These are phyloP conservation scores for Berberis thunbergii DNA, from an alignment of 164 flowering plant species.

Conservation along the genomic window DNA sequence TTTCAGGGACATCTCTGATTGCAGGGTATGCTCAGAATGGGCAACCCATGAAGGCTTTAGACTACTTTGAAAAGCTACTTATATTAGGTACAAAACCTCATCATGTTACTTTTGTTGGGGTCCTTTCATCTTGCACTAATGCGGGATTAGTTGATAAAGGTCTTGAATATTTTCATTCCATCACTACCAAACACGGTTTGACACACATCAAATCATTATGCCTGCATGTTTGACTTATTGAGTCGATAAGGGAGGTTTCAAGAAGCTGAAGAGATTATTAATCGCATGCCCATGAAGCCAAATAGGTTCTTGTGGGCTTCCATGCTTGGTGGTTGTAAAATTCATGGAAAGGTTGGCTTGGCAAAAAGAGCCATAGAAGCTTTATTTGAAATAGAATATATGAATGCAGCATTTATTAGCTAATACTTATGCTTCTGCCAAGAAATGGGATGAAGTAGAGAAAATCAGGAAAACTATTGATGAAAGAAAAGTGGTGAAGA, in stretches of 20 bases:
- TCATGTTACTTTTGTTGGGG: constrained; percentile 25
- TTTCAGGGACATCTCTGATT: constrained; percentile 29
- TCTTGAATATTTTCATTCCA: constrained; percentile 20
- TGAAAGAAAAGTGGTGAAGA: too few species aligned
- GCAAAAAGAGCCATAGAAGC: constrained; percentile 27
- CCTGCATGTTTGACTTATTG: constrained; percentile 27
- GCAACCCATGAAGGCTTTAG: constrained; percentile 22
- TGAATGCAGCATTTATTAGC: neutral
- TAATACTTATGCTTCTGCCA: too few species aligned
- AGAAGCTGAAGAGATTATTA: constrained; percentile 26
- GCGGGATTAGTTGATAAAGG: constrained; percentile 27
- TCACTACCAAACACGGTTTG: constrained; percentile 21
- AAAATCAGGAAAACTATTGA: too few species aligned
- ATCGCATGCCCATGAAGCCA: constrained; percentile 26
- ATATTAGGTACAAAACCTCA: constrained; percentile 22
- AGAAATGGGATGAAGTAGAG: too few species aligned
- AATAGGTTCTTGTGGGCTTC: constrained; percentile 29
- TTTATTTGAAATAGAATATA: constrained; percentile 25
- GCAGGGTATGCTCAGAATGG: constrained; percentile 27
- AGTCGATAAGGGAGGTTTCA: constrained; percentile 19
- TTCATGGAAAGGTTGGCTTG: constrained; percentile 20
- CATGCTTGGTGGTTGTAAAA: constrained; percentile 26
- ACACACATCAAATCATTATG: constrained; percentile 22
- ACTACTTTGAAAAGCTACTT: constrained; percentile 21
- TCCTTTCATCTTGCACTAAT: constrained; percentile 29